Percentiles rank a stretch among this genome's conserved stretches.
Evolutionary conservation across 305 asterid genomes (phyloP).

Genomic region (Fraxinus latifolia): DNA sequence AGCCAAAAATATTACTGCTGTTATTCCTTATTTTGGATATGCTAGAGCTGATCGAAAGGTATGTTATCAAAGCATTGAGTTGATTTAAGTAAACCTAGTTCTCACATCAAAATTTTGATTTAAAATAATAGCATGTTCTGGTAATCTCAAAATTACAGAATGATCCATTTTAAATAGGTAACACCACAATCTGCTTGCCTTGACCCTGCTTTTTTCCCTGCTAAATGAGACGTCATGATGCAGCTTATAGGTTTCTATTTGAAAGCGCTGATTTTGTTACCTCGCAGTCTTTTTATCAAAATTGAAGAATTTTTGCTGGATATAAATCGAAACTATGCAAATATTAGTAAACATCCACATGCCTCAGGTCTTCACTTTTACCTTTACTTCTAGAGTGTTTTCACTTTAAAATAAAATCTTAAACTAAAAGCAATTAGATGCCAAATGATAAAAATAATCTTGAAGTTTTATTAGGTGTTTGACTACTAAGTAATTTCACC

Average conservation of each 20-base stretch:
- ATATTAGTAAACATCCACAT: background rate
- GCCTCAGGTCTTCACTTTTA: background rate
- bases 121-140: constrained; percentile 9
- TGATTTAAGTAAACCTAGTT: background rate
- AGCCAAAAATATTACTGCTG: constrained; percentile 66
- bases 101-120: constrained; percentile 9
- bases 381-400: background rate
- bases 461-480: background rate
- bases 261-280: background rate
- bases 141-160: constrained; percentile 9
- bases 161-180: background rate
- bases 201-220: background rate
- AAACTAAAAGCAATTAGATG: background rate
- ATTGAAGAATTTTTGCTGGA: background rate
- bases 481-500: background rate
- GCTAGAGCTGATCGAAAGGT: constrained; percentile 92
- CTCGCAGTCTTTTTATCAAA: background rate
- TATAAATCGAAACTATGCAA: background rate
- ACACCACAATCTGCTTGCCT: background rate
- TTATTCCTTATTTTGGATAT: constrained; percentile 67
- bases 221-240: background rate
- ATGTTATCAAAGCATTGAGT: constrained; percentile 7
- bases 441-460: background rate
- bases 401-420: background rate
- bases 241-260: constrained; percentile 1